Base-by-base conservation (phyloP, 441 rosid genomes). In the Gossypium schwendimanii region DNA sequence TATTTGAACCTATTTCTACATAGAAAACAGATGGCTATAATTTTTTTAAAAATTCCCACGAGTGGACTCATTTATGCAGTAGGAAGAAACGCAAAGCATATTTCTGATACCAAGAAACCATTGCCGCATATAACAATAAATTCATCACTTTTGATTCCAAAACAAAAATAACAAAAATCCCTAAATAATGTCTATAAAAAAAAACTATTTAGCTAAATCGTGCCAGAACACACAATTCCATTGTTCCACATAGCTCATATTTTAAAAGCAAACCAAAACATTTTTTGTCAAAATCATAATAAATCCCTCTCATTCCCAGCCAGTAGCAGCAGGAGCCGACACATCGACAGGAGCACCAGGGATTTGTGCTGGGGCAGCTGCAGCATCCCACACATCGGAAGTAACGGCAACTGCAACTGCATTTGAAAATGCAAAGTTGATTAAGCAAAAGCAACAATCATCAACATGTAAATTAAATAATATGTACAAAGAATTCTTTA, bases 371-470 rank as follows among this genome's bases (percentile, higher is more conserved):
- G 87, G 84, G 0, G 89, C 73, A 6, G 73, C 77, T 0, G 87
- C 87, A 14, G 79, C 24, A n/a, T 85, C 92, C 95, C 92, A 88
- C 24, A 83, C 89, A 17, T 82, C 87, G 1, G 41, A 39, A 10
- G 0, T 6, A 45, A 31, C 20, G 31, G 54, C 58, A 1, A 28
- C 33, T 50, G 57, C 21, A 44, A 45, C 71, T 67, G 44, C 59
- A 50, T 67, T 67, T 15, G 9, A 49, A 67, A n/a, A 15, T 26
- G 10, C 5, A 4, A 49, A n/a, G 24, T 49, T 1, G 24, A 67
- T 67, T 9, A 26, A 33, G 39, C 23, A 24, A 67, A 15, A 10
- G 14, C 50, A 28, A 26, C 21, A 6, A 55, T 24, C 36, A 53
- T 20, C n/a, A 8, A 20, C 10, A 54, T 31, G 33, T 18, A 9